Base-by-base conservation (phyloP, 106 monocot species). In the Phalaenopsis equestris region DNA sequence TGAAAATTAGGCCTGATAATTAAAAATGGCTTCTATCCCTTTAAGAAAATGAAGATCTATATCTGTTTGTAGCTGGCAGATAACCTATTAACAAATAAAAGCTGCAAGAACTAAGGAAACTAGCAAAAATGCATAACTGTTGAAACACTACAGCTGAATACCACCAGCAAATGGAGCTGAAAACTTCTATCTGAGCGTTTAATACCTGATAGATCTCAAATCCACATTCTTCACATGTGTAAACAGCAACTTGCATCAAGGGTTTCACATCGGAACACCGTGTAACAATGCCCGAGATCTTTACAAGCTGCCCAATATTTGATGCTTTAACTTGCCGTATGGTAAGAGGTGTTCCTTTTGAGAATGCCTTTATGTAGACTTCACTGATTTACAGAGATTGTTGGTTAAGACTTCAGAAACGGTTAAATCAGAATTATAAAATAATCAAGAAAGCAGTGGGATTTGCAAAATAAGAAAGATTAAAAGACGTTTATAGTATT, bases 181-280 rank as follows among this genome's bases (percentile, higher is more conserved):
- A 10, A 56, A 7, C 10, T 55, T 23, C 43, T 17, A 79, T 17
- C 39, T 11, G 55, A 18, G 72, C 47, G 56, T 76, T 77, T 42
- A 36, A 12, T 86, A 98, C 98, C 98, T 98, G 98, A 75, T 98
- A 98, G 39, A 98, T 98, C 78, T 98, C 98, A 83, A 92, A 98
- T 4, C 98, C 98, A 74, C 98, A 98, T 43, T 98, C 98, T 83
- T 98, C 98, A 78, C 98, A 98, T 56, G 98, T 98, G 73, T 98
- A 98, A 80, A 98, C 98, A 80, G 98, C 98, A 89, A 98, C 98
- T 87, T 98, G 94, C 98, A 98, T 94, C 85, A 98, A 82, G 21
- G 98, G 98, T 77, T 98, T 98, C 55, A 98, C 98, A 88, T 98
- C 98, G 5, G 98, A 98, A 79, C 98, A 98, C 42, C 98, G 98